Evolutionary conservation across 2,329 filamentous ascomycete genomes (phyloP), one percentile per base, ranked within the genome.

Genomic region (Cytospora leucostoma): DNA sequence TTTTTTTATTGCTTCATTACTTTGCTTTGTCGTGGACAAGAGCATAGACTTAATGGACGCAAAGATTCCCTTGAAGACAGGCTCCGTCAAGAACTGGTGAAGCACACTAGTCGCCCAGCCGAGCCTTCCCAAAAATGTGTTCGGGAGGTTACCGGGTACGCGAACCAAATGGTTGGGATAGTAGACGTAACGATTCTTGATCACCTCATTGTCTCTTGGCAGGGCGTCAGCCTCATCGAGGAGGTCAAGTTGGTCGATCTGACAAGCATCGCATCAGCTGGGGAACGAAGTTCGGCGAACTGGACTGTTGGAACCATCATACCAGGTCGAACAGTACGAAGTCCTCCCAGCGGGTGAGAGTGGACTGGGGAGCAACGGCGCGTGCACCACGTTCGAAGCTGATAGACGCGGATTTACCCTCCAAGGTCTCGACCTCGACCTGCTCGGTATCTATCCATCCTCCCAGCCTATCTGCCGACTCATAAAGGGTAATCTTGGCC

Each of bases 321-420:
- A 94, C 91, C 80, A 96, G 75, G 68, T 90, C 86, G 62, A 88
- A 84, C 12, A 93, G 84, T 40, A 91, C 80, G 40, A 89, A 73
- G 61, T 89, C 88, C 70, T 88, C 85, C 65, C 82, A 84, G 50
- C 78, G 74, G 66, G 76, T 74, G 0, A 67, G 69, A 38, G 71
- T 65, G 68, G 73, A 67, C 73, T 80, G 67, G 76, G 85, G 78
- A 63, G 90, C 83, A 68, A 97, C 77, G 60, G 91, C 91, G 70
- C 94, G 85, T 27, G 95, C 91, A 0, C 94, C 95, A 68, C 86
- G 84, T 78, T 99, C 94, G 71, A 98, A 92, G 34, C 91, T 76
- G 38, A 97, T 84, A 3, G 71, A 74, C 15, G 75, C 78, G 56
- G 82, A 76, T 27, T 82, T 80, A 17, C 86, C 90, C 44, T 83